A percentile compares a stretch with the other conserved stretches of the same genome.
phyloP scores from a whole-genome alignment of 2,329 filamentous ascomycete genomes.

The Alternaria angustiovoidea region DNA sequence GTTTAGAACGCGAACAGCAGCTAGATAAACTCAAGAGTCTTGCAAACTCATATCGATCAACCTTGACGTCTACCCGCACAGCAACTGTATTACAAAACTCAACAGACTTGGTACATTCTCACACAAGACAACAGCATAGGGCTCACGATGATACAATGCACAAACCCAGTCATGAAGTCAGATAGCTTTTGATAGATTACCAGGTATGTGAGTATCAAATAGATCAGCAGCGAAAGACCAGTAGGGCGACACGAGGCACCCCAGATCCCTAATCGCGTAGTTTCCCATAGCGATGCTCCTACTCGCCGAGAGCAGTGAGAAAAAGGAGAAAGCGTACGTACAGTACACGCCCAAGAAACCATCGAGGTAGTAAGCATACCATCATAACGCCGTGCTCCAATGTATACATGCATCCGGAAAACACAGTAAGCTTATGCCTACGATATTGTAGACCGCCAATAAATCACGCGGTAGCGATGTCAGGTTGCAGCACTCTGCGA shows the following conservation, averaged over 20 bases:
- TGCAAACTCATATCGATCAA: not conserved
- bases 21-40: not conserved
- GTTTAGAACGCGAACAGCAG: not conserved
- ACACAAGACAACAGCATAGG: not conserved
- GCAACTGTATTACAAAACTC: not conserved
- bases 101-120: not conserved
- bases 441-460: not conserved
- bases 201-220: slow-evolving; percentile 14
- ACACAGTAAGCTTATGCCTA: not conserved
- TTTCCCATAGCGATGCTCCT: slow-evolving; percentile 1
- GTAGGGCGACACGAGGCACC: not conserved
- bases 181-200: slow-evolving; percentile 20
- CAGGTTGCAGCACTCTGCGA: not conserved
- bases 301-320: slow-evolving; percentile 2
- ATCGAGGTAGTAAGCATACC: slow-evolving; percentile 6
- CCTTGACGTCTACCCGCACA: not conserved
- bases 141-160: not conserved
- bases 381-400: slow-evolving; percentile 19
- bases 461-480: not conserved
- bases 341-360: slow-evolving; percentile 11
- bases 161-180: not conserved
- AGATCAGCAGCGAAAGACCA: slow-evolving; percentile 6
- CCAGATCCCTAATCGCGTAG: not conserved
- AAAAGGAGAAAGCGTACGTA: not conserved
- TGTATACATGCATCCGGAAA: slow-evolving; percentile 15